These are phyloP conservation scores for Paecilomyces fulvus DNA, from an alignment of 2,329 filamentous ascomycete species.

Conservation along the genomic window DNA sequence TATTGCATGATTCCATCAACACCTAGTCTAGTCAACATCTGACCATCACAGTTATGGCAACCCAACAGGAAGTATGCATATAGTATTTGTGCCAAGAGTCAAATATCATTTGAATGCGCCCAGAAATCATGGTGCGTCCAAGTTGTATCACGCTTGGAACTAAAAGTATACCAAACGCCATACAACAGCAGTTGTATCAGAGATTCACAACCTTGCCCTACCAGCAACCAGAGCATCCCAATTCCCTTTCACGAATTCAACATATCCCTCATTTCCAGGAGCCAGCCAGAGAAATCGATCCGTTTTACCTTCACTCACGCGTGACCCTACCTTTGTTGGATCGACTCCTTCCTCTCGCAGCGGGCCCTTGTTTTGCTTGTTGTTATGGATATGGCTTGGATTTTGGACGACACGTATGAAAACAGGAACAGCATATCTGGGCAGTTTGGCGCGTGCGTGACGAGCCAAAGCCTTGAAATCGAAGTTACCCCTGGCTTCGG, in stretches of 20 bases:
- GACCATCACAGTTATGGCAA: too few relatives aligned
- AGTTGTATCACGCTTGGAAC: not conserved
- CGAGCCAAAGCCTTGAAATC: slow-evolving; percentile 53
- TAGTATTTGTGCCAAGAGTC: too few relatives aligned
- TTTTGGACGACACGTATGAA: slow-evolving; percentile 57
- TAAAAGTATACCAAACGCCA: not conserved
- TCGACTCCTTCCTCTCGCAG: slow-evolving; percentile 60
- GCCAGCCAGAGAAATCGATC: slow-evolving; percentile 46
- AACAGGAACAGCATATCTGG: slow-evolving; percentile 66
- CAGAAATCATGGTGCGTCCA: not conserved
- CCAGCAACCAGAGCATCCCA: slow-evolving; percentile 47
- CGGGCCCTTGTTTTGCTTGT: slow-evolving; percentile 72
- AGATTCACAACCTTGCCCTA: slow-evolving; percentile 35
- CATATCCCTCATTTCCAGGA: slow-evolving; percentile 45
- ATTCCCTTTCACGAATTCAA: slow-evolving; percentile 50
- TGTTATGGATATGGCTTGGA: slow-evolving; percentile 48
- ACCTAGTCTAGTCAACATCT: too few relatives aligned
- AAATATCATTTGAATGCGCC: too few relatives aligned
- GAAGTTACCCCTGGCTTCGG: slow-evolving; percentile 41
- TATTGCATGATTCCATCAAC: too few relatives aligned
- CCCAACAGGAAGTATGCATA: too few relatives aligned
- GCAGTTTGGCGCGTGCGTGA: slow-evolving; percentile 53
- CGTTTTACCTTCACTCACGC: slow-evolving; percentile 33
- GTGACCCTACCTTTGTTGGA: slow-evolving; percentile 38
- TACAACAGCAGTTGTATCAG: not conserved